Evolutionary conservation across 192 early-diverging fungal species (phyloP).

Genomic region (Geranomyces michiganensis): DNA sequence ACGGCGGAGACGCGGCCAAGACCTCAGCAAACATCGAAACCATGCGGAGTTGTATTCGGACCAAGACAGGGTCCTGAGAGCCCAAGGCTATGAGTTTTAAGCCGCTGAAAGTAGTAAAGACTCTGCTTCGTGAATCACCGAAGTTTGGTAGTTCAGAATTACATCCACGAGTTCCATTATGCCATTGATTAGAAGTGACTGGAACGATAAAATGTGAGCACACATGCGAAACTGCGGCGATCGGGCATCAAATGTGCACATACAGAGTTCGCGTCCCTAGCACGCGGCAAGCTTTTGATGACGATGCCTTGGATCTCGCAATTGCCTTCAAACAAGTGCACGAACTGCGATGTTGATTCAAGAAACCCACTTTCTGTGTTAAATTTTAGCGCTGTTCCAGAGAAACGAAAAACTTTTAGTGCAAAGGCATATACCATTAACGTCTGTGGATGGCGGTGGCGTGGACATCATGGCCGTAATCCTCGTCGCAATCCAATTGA

Average conservation of each 20-base stretch:
- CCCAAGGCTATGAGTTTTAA: neutral
- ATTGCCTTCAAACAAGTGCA: slow-evolving; percentile 22
- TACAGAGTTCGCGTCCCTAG: neutral
- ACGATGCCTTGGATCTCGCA: slow-evolving; percentile 1
- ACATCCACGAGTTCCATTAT: slow-evolving; percentile 29
- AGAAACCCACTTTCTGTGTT: neutral
- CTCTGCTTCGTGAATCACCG: neutral
- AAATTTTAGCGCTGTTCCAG: neutral
- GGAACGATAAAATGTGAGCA: no score
- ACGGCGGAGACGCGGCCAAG: slow-evolving; percentile 4
- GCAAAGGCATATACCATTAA: neutral
- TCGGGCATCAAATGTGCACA: no score
- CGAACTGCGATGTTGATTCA: neutral
- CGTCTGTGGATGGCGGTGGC: neutral
- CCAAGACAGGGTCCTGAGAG: slow-evolving; percentile 18
- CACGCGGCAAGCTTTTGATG: neutral
- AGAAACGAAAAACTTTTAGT: neutral
- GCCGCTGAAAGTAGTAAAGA: neutral
- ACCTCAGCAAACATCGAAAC: slow-evolving; percentile 36
- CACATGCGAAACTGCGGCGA: no score
- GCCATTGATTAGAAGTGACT: neutral
- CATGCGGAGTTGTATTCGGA: slow-evolving; percentile 30
- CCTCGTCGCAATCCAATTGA: slow-evolving; percentile 16
- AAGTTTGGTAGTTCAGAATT: slow-evolving; percentile 16
- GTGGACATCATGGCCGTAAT: slow-evolving; percentile 7